phyloP scores from a whole-genome alignment of 2,329 filamentous ascomycete species.

The Talaromyces amestolkiae region DNA sequence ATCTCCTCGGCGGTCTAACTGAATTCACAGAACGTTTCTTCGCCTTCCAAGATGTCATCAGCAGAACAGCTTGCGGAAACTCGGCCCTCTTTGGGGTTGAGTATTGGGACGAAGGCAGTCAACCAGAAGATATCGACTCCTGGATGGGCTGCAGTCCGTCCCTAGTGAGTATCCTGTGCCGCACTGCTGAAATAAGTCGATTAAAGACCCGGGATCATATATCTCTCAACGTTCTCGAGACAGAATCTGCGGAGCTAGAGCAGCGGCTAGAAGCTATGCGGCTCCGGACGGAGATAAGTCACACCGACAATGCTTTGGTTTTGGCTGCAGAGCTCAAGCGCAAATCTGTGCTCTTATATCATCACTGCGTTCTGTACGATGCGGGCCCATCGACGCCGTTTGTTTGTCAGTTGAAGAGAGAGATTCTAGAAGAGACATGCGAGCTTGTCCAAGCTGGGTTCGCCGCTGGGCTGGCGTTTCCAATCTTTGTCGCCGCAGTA shows the following conservation, averaged over 20 bases:
- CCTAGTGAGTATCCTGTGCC: conserved; percentile 47
- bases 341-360: conserved; percentile 46
- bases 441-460: conserved; percentile 34
- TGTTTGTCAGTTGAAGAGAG: conserved; percentile 32
- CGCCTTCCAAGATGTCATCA: conserved; percentile 53
- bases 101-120: conserved; percentile 45
- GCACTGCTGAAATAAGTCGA: conserved; percentile 48
- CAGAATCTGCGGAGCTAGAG: conserved; percentile 37
- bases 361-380: conserved; percentile 47
- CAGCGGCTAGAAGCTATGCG: conserved; percentile 28
- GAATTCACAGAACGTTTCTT: conserved; percentile 49
- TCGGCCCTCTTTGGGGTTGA: conserved; percentile 48
- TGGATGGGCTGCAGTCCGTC: conserved; percentile 53
- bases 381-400: conserved; percentile 42
- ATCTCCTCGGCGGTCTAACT: conserved; percentile 27
- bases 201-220: conserved; percentile 27
- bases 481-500: conserved; percentile 46
- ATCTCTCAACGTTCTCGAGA: conserved; percentile 28
- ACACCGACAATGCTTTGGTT: conserved; percentile 33
- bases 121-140: conserved; percentile 28
- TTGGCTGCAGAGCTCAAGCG: conserved; percentile 45
- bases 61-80: conserved; percentile 51
- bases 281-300: not conserved
- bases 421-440: conserved; percentile 37
- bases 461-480: conserved; percentile 41